Evolutionary conservation across 1,139 yeast genomes (phyloP), one percentile per base, ranked within the genome.

Genomic region (Pichia sp.): DNA sequence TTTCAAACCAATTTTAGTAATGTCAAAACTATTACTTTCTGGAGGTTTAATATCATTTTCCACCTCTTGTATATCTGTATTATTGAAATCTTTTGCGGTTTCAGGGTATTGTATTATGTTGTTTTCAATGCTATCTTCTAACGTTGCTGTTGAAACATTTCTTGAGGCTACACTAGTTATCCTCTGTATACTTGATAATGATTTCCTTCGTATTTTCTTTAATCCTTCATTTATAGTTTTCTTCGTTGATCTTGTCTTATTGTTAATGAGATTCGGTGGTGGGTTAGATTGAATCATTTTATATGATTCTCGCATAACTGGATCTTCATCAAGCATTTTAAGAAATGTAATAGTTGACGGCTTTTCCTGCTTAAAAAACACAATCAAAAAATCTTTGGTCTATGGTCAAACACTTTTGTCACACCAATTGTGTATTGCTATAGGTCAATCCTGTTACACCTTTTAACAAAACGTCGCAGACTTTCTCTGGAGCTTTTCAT

Each of bases 1-100:
- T 9, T 54, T 61, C 18, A 60, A 47, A 4, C 65, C 65, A 16
- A 62, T 18, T 22, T 52, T 47, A 4, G 58, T 56, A 7, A 46
- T 45, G 12, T 43, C 16, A 15, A 30, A 23, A 30, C 37, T 35
- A 36, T 35, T 25, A 12, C n/a, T 15, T 13, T 26, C 22, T 15
- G 3, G 25, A 20, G 8, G 3, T 20, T 13, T 13, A 7, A 35
- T 9, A 20, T 18, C n/a, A n/a, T 30, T 6, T 30, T 30, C 34
- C 9, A 5, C 18, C 4, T 35, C 16, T 9, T 20, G 8, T 22
- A 13, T 22, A 13, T 20, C 15, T 16, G 4, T 7, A 3, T 20
- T 6, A 20, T 3, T 20, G 12, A 9, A 6, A 13, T 6, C 18
- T 32, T 32, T 16, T 32, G 36, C 18, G 13, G 15, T 16, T 18